These are phyloP conservation scores for Tricholoma flavovirens DNA, from an alignment of 768 basidiomycete genomes.

Conservation along the genomic window DNA sequence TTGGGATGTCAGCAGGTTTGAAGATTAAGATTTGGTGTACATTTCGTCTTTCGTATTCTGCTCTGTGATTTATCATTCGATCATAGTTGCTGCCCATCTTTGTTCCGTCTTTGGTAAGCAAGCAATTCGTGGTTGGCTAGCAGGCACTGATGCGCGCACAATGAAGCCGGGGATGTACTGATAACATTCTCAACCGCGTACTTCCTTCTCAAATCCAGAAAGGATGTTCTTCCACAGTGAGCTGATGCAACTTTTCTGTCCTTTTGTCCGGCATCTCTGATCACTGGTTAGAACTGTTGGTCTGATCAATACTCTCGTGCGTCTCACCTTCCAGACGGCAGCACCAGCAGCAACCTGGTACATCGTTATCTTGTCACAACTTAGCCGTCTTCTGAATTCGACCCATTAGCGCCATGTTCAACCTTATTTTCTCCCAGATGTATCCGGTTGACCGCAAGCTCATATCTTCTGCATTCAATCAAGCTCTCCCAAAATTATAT, in stretches of 20 bases:
- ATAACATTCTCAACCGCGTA: conserved; percentile 22
- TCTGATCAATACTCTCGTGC: conserved; percentile 24
- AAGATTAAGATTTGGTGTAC: conserved; percentile 26
- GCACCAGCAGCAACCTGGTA: conserved; percentile 30
- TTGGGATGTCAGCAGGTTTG: conserved; percentile 5
- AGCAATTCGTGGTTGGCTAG: not conserved
- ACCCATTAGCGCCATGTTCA: conserved; percentile 25
- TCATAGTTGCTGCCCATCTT: conserved; percentile 23
- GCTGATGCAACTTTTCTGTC: not conserved
- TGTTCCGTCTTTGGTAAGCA: conserved; percentile 22
- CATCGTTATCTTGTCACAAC: not conserved
- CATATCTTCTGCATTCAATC: conserved; percentile 25
- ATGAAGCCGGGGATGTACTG: conserved; percentile 25
- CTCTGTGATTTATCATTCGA: not conserved
- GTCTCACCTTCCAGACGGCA: conserved; percentile 26
- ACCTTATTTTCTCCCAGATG: conserved; percentile 28
- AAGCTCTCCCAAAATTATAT: conserved; percentile 27
- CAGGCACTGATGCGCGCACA: not conserved
- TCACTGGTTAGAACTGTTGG: conserved; percentile 18
- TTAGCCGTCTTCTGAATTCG: not conserved
- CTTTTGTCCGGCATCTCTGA: not conserved
- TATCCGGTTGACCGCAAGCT: conserved; percentile 17
- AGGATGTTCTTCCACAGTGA: conserved; percentile 24
- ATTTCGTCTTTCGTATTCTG: not conserved
- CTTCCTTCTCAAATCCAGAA: conserved; percentile 23